phyloP scores from a whole-genome alignment of 768 basidiomycete genomes.

The Agrocybe praecox region DNA sequence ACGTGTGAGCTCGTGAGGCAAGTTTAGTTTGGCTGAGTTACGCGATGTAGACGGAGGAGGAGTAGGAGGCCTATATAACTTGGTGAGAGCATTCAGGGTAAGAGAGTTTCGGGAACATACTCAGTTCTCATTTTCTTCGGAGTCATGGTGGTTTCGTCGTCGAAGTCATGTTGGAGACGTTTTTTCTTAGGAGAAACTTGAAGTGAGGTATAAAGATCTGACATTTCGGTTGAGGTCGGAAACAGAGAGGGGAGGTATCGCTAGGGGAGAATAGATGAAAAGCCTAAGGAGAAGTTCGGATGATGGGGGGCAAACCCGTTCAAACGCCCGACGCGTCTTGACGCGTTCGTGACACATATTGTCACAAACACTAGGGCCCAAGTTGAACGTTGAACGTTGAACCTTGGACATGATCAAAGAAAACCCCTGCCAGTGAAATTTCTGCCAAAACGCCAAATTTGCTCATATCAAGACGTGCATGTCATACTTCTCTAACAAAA shows the following conservation, averaged over 20 bases:
- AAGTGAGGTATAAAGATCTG: conserved; percentile 62
- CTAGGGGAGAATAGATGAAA: conserved; percentile 5
- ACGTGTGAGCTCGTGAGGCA: conserved; percentile 64
- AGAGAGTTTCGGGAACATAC: conserved; percentile 35
- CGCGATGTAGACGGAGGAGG: conserved; percentile 54
- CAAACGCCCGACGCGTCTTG: conserved; percentile 18
- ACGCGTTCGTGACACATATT: conserved; percentile 22
- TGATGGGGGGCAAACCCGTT: not conserved
- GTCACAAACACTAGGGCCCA: not conserved
- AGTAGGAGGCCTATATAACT: conserved; percentile 51
- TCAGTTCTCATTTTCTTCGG: conserved; percentile 69
- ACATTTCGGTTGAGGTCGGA: conserved; percentile 36
- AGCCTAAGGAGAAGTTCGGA: not conserved
- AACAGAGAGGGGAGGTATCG: conserved; percentile 21
- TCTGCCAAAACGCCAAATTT: no score
- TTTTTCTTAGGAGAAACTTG: conserved; percentile 73
- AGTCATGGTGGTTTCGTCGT: conserved; percentile 58
- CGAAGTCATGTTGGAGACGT: conserved; percentile 52
- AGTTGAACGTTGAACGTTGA: no score
- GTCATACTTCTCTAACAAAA: no score
- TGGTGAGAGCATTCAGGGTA: not conserved
- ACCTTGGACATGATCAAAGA: no score
- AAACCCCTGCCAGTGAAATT: no score
- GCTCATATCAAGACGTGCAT: no score
- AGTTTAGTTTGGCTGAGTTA: conserved; percentile 20